phyloP scores from a whole-genome alignment of 2,329 filamentous ascomycete species.

The Aspergillus aculeatinus region DNA sequence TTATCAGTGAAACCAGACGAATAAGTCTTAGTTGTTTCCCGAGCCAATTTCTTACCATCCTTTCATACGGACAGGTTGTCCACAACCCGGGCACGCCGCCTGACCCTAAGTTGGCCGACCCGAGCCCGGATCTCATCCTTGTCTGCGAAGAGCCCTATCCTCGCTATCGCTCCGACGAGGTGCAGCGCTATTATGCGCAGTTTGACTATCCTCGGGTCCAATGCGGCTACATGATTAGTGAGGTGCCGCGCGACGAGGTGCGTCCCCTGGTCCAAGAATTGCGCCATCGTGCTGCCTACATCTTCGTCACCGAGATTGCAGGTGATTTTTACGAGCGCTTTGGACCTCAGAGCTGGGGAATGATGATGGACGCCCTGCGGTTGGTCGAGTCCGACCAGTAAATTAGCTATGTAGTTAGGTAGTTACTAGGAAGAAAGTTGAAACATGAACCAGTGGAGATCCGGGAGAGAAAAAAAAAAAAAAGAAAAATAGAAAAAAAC shows the following conservation, averaged over 20 bases:
- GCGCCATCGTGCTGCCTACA: slow-evolving; percentile 11
- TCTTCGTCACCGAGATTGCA: slow-evolving; percentile 18
- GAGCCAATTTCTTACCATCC: neutral
- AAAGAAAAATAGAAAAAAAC: too few relatives aligned
- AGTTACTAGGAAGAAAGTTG: neutral
- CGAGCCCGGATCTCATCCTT: slow-evolving; percentile 14
- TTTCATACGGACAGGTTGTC: slow-evolving; percentile 6
- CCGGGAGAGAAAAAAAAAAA: neutral
- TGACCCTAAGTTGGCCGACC: slow-evolving; percentile 5
- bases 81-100: slow-evolving; percentile 21
- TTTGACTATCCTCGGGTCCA: slow-evolving; percentile 10
- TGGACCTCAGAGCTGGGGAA: slow-evolving; percentile 14
- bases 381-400: neutral
- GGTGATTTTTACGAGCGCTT: slow-evolving; percentile 22
- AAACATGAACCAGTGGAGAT: slow-evolving; percentile 4
- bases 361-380: slow-evolving; percentile 11
- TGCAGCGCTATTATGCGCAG: slow-evolving; percentile 12
- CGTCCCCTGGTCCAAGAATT: slow-evolving; percentile 16
- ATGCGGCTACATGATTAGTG: slow-evolving; percentile 18
- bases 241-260: slow-evolving; percentile 14
- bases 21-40: neutral
- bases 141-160: slow-evolving; percentile 18
- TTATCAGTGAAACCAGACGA: slow-evolving; percentile 1
- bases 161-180: slow-evolving; percentile 14
- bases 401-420: neutral